Base-by-base conservation (phyloP, 108 stramenopile species). In the Nitzschia inconspicua region DNA sequence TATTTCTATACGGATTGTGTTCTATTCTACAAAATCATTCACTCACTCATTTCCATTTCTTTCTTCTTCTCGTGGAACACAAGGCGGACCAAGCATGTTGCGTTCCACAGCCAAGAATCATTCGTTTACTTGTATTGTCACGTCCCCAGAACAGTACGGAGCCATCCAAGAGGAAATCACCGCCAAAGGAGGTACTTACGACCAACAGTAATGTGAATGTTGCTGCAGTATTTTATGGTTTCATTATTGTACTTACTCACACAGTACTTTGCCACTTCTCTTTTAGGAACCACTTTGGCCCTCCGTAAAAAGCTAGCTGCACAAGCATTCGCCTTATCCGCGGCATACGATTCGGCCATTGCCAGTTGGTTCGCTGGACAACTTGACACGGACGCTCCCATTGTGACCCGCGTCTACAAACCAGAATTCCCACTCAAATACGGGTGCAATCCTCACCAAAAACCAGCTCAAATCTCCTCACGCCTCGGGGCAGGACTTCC, bases 81-180 rank as follows among this genome's bases (percentile, higher is more conserved):
- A n/a, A n/a, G n/a, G n/a, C n/a, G 98, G 98, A n/a, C 98, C 98
- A 4, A 85, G 87, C 47, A 99, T 99, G 98, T 75, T 99, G 35
- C 89, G 98, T 27, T 92, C 91, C 18, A 89, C 95, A 2, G 95
- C 98, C 60, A 99, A 99, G 76, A 99, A 99, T 74, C 98, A 99
- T 76, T 82, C 80, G 3, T 94, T 91, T 66, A 97, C 97, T 11
- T 77, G 95, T 16, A 96, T 97, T 73, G 89, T 95, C 31, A 97
- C 95, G 1, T 49, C 57, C 44, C 97, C 96, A 0, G 67, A 71
- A 24, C 96, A 98, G 79, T 99, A 99, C 76, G 76, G 63, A 1
- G 76, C 71, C 32, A 70, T 99, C 30, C 76, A 84, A 56, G 66
- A 59, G 16, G 76, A 80, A 52, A 88, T 99, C 62, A 71, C 80